Conservation (phyloP, 352 stramenopile genomes). For the Globisporangium irregulare region DNA sequence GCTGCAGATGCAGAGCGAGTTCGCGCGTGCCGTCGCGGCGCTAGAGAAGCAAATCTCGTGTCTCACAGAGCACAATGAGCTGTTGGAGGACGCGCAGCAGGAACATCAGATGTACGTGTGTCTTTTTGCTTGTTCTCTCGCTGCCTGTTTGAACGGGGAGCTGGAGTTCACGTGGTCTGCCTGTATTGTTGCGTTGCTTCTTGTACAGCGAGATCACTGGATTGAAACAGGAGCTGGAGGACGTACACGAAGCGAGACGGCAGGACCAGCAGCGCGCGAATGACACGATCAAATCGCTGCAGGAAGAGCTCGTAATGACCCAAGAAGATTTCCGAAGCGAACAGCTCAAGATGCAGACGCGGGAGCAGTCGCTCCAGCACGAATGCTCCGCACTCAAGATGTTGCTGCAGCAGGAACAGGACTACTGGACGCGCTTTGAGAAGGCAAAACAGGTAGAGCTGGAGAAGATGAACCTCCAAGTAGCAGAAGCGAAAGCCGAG, state of each 20-base stretch:
- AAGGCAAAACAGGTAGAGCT: slow-evolving; percentile 24
- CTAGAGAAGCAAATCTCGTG: slow-evolving; percentile 54
- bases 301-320: slow-evolving; percentile 25
- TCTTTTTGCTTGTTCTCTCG: background rate
- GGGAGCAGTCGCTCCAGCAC: slow-evolving; percentile 25
- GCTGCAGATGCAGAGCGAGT: slow-evolving; percentile 63
- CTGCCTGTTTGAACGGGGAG: too few relatives aligned
- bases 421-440: slow-evolving; percentile 37
- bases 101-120: slow-evolving; percentile 20
- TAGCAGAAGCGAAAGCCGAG: slow-evolving; percentile 31
- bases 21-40: slow-evolving; percentile 40
- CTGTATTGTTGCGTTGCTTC: background rate
- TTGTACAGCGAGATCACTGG: slow-evolving; percentile 14
- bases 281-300: slow-evolving; percentile 16
- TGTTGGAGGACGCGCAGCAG: slow-evolving; percentile 24
- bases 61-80: slow-evolving; percentile 50
- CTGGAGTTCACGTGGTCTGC: background rate
- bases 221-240: slow-evolving; percentile 18
- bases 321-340: slow-evolving; percentile 16
- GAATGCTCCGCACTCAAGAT: slow-evolving; percentile 39
- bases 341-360: slow-evolving; percentile 14
- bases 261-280: slow-evolving; percentile 15
- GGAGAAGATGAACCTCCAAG: slow-evolving; percentile 28
- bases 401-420: slow-evolving; percentile 47
- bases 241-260: slow-evolving; percentile 17